Percentiles rank a stretch among this genome's conserved stretches.
phyloP scores from a whole-genome alignment of 2,329 filamentous ascomycete genomes.

The Aspergillus floridensis region DNA sequence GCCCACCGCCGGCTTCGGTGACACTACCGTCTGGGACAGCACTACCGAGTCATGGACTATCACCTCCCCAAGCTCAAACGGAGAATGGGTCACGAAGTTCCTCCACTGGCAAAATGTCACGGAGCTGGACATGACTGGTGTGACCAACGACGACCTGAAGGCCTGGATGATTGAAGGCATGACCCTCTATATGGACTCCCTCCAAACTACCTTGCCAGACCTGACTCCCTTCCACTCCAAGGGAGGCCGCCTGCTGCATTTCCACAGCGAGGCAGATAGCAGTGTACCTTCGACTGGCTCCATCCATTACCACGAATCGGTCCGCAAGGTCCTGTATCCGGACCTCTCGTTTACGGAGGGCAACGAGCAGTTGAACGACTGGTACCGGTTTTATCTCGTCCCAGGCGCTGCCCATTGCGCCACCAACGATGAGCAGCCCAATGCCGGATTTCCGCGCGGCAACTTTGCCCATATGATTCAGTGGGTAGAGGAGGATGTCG shows the following conservation, averaged over 20 bases:
- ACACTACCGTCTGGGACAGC: neutral
- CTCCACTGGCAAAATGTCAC: neutral
- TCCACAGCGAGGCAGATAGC: neutral
- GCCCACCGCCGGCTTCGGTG: neutral
- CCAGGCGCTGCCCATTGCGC: neutral
- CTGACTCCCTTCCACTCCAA: neutral
- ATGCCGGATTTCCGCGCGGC: neutral
- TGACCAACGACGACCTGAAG: neutral
- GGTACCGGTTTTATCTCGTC: neutral
- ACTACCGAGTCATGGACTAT: neutral
- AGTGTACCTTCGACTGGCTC: neutral
- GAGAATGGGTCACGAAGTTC: constrained; percentile 1
- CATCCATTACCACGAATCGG: neutral
- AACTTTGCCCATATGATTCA: neutral
- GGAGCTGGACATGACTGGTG: neutral
- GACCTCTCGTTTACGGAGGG: neutral
- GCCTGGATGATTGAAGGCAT: neutral
- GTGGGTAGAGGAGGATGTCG: neutral
- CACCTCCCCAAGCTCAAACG: neutral
- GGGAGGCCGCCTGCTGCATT: constrained; percentile 1
- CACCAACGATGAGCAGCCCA: neutral
- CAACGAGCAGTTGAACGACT: neutral
- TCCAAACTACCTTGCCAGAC: neutral
- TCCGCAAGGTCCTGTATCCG: neutral
- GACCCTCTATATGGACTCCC: neutral